Conservation (phyloP, 2,329 filamentous ascomycete species). For the Aspergillus brunneoviolaceus region DNA sequence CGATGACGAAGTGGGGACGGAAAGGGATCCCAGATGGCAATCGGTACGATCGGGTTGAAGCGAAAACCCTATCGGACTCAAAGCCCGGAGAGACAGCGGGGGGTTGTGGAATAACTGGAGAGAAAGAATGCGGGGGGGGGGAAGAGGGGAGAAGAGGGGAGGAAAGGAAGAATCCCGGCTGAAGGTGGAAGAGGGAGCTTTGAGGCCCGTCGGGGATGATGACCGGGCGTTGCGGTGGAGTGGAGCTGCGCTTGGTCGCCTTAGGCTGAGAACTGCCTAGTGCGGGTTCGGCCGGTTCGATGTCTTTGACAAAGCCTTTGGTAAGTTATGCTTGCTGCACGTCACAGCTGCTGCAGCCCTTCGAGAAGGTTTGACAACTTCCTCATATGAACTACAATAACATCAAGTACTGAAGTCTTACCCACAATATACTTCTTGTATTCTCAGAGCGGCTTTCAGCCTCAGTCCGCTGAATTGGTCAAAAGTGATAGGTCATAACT, state of each 20-base stretch:
- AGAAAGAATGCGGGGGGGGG: background rate
- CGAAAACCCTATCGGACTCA: background rate
- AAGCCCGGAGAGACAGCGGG: background rate
- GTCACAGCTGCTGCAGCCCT: background rate
- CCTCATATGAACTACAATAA: background rate
- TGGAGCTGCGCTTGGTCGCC: slow-evolving; percentile 9
- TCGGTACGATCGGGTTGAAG: slow-evolving; percentile 1
- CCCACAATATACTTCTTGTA: no score
- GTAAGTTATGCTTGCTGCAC: background rate
- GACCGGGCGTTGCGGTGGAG: slow-evolving; percentile 13
- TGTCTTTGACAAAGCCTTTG: background rate
- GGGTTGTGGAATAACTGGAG: background rate
- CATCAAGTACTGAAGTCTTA: no score
- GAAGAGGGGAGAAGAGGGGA: background rate
- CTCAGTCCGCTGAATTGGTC: no score
- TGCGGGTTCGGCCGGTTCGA: slow-evolving; percentile 3
- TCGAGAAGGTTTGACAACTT: background rate
- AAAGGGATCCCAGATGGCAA: slow-evolving; percentile 1
- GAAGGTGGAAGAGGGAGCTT: slow-evolving; percentile 11
- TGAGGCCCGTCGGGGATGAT: slow-evolving; percentile 13
- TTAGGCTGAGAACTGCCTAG: slow-evolving; percentile 11
- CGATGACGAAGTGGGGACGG: slow-evolving; percentile 8
- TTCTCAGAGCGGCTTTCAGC: no score
- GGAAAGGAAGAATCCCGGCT: slow-evolving; percentile 1
- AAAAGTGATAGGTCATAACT: no score